Conservation (phyloP, 2,329 filamentous ascomycete genomes). For the Diplocarpon mali region DNA sequence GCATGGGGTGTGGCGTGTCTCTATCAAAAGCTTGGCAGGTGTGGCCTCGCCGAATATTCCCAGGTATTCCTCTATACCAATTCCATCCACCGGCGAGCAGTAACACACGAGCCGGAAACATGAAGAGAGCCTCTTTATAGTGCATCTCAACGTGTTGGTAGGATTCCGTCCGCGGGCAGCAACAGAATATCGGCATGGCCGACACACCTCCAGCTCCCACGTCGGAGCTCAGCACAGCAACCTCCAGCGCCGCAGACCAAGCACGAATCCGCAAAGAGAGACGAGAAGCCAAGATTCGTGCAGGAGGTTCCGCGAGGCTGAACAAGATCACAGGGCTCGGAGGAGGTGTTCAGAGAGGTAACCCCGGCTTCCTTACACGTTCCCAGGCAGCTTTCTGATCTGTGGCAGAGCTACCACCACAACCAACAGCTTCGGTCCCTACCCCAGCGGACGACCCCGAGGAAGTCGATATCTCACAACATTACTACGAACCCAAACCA, state of each 20-base stretch:
- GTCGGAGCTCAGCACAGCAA: conserved; percentile 19
- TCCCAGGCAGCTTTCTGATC: background rate
- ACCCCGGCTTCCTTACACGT: background rate
- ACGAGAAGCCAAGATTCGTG: conserved; percentile 66
- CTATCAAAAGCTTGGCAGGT: background rate
- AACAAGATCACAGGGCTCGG: conserved; percentile 66
- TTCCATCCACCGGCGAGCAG: no score
- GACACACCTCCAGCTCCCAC: conserved; percentile 17
- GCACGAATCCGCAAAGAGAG: conserved; percentile 68
- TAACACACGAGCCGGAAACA: background rate
- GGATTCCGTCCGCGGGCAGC: no score
- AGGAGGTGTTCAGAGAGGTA: conserved; percentile 41
- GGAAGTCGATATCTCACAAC: conserved; percentile 66
- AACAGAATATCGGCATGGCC: conserved; percentile 17
- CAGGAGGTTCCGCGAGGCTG: conserved; percentile 57
- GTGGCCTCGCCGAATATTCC: background rate
- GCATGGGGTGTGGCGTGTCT: background rate
- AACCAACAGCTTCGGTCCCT: conserved; percentile 29
- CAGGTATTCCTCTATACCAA: background rate
- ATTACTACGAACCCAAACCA: conserved; percentile 50
- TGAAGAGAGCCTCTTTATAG: background rate
- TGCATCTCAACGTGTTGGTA: background rate
- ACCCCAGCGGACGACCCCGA: conserved; percentile 48
- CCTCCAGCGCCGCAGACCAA: conserved; percentile 45
- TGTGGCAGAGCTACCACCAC: conserved; percentile 27